Evolutionary conservation across 2,329 filamentous ascomycete species (phyloP).

Genomic region (Blastomyces percursus): DNA sequence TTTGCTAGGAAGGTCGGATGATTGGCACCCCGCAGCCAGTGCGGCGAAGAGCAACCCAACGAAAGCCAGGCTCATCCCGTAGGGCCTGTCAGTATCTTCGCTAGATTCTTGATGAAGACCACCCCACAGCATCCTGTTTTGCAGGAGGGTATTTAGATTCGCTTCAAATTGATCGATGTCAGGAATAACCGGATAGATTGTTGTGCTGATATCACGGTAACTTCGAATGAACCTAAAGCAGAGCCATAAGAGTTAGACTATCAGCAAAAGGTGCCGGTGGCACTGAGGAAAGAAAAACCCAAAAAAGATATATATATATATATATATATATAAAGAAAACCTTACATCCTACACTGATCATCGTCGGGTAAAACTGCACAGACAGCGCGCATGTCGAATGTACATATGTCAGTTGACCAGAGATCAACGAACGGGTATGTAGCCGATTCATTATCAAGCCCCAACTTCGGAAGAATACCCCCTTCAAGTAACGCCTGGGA

Average conservation of each 20-base stretch:
- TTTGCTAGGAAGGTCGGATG: conserved; percentile 46
- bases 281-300: neutral
- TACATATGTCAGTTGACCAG: conserved; percentile 51
- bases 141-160: conserved; percentile 44
- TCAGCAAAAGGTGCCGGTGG: neutral
- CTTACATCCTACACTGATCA: conserved; percentile 44
- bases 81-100: conserved; percentile 45
- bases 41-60: conserved; percentile 51
- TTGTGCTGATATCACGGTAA: conserved; percentile 24
- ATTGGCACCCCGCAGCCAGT: conserved; percentile 53
- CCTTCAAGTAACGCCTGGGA: conserved; percentile 48
- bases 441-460: conserved; percentile 52
- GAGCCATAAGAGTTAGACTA: neutral
- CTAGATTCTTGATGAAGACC: conserved; percentile 32
- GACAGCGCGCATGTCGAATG: conserved; percentile 47
- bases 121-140: conserved; percentile 38
- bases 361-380: conserved; percentile 50
- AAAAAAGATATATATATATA: conserved; percentile 8
- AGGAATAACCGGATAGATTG: conserved; percentile 50
- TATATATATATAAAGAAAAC: conserved; percentile 6
- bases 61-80: conserved; percentile 48
- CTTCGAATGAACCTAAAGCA: conserved; percentile 11
- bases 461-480: conserved; percentile 51
- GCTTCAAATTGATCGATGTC: conserved; percentile 46
- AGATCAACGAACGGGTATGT: conserved; percentile 56